Evolutionary conservation across 176 grass and related monocot genomes (phyloP), one percentile per base, ranked within the genome.

Genomic region (Hyparrhenia diplandra): DNA sequence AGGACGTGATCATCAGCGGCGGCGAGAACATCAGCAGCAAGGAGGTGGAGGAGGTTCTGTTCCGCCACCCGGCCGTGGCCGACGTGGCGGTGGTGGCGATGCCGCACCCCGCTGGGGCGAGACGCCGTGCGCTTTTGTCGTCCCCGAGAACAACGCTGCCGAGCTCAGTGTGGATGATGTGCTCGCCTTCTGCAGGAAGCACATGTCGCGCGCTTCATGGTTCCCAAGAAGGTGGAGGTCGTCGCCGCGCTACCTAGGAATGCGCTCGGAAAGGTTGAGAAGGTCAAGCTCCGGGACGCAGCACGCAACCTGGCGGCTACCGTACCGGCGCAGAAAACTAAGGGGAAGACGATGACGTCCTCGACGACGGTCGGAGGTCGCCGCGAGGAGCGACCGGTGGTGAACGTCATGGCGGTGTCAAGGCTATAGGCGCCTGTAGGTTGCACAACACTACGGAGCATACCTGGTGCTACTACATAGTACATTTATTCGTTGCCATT

Each of bases 1-100:
- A 93, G 87, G 91, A 93, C 73, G 91, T 93, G 27, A 93, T 93
- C 87, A 93, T 93, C 2, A 74, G 73, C 59, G 91, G 91, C 51
- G 91, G 91, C 0, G 91, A 93, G 84, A 93, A 93, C 68, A 87
- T 93, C 67, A 87, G 87, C 62, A 93, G 91, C 87, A 84, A 89
- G 49, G 91, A 93, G 87, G 87, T 90, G 77, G 91, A 93, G 84
- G 85, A 89, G 73, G 81, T 71, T 21, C 73, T 93, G 6, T 90
- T 87, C 87, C 25, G 61, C 0, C 87, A 93, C 77, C 91, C 84
- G 6, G 80, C 12, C 58, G 62, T 93, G 1, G 76, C 81, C 27
- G 91, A 93, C 77, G 87, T 85, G 7, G 87, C 91, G 3, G 91
- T 90, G 11, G 91, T 93, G 0, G 87, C 84, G 0, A 93, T 93